A percentile compares a stretch with the other conserved stretches of the same genome.
Conservation (phyloP, 2,329 filamentous ascomycete species). For the Fusarium xylarioides region DNA sequence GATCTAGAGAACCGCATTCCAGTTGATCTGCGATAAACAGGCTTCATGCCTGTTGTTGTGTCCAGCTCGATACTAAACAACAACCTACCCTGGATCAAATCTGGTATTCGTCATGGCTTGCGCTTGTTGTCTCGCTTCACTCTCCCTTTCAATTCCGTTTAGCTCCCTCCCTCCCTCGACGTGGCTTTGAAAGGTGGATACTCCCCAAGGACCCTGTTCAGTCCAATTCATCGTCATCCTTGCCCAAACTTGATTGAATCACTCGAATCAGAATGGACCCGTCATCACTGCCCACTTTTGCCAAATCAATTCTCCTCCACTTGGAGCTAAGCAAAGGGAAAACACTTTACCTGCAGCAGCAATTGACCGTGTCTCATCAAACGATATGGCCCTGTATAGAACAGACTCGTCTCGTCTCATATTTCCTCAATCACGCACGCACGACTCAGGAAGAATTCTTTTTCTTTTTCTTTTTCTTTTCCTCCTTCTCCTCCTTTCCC, state of each 20-base stretch:
- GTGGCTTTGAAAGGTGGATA: constrained; percentile 22
- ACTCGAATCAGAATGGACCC: constrained; percentile 11
- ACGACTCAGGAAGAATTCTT: background rate
- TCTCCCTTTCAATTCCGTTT: constrained; percentile 19
- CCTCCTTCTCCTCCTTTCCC: constrained; percentile 7
- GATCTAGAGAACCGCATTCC: constrained; percentile 10
- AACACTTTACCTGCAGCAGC: constrained; percentile 35
- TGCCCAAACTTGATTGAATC: constrained; percentile 11
- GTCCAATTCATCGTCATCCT: constrained; percentile 4
- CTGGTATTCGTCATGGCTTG: constrained; percentile 1
- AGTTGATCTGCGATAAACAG: background rate
- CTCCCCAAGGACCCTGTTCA: background rate
- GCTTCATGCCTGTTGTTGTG: constrained; percentile 10
- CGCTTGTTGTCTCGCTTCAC: constrained; percentile 25
- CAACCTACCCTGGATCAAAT: constrained; percentile 17
- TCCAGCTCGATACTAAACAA: background rate
- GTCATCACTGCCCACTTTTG: constrained; percentile 30
- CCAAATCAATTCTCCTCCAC: constrained; percentile 20
- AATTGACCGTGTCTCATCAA: constrained; percentile 3
- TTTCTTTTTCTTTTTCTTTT: background rate
- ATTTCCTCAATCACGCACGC: background rate
- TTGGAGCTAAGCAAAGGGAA: constrained; percentile 15
- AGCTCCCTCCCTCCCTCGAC: constrained; percentile 16
- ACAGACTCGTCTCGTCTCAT: background rate
- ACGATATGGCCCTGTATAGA: background rate